Evolutionary conservation across 2,329 filamentous ascomycete species (phyloP).

Genomic region (Fusarium miscanthi): DNA sequence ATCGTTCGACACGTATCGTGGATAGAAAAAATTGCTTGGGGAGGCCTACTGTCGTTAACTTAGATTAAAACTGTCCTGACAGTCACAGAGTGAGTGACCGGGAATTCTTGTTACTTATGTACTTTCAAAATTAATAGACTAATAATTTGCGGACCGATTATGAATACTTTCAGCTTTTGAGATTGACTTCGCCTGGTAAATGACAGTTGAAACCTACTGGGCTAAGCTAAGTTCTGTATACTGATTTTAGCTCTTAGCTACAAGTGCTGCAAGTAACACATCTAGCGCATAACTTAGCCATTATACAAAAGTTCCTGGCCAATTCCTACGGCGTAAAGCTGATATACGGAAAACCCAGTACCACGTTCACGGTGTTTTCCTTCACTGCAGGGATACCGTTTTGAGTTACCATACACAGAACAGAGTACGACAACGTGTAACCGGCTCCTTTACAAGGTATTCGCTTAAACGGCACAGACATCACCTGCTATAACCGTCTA

Average conservation of each 20-base stretch:
- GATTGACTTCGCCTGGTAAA: too few relatives aligned
- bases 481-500: neutral
- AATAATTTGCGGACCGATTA: neutral
- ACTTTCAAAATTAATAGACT: neutral
- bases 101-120: neutral
- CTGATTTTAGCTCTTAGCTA: too few relatives aligned
- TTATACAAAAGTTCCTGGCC: too few relatives aligned
- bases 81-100: accelerated
- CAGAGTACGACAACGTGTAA: neutral
- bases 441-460: neutral
- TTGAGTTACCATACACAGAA: neutral
- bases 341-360: too few relatives aligned
- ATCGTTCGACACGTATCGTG: too few relatives aligned
- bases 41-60: neutral
- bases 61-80: accelerated
- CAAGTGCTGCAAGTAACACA: too few relatives aligned
- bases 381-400: neutral
- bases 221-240: too few relatives aligned
- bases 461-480: neutral
- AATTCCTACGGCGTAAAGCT: too few relatives aligned
- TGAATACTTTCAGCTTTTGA: neutral
- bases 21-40: neutral
- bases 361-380: too few relatives aligned
- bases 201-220: too few relatives aligned
- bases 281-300: too few relatives aligned